Evolutionary conservation across 352 stramenopile genomes (phyloP), one percentile per base, ranked within the genome.

Genomic region (Halophytophthora batemanensis): DNA sequence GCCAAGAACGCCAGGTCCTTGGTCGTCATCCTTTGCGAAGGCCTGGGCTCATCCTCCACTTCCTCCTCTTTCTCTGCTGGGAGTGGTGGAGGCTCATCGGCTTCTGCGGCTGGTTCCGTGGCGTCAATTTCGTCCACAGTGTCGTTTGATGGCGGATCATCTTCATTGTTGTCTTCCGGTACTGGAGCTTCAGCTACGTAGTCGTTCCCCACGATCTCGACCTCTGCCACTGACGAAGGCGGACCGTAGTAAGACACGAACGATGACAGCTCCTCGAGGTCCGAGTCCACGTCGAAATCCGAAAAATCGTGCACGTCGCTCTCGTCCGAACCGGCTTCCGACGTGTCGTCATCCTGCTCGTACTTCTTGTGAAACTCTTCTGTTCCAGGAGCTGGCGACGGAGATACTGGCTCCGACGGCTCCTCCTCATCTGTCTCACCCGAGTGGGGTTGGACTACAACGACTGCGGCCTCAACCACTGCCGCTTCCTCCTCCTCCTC

Each of bases 221-320:
- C 35, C 15, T 61, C 40, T n/a, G 45, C 44, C 7, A 53, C 2
- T 11, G 45, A 14, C 19, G 53, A 49, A 5, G 45, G 44, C 56
- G 48, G 18, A 35, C 45, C 41, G 15, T 44, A 59, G 17, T 49
- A 49, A 15, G 45, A 66, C n/a, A 59, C 61, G 1, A 36, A 45
- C 5, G 64, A 57, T 14, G 62, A 62, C 25, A 58, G 2, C 11
- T 53, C 40, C 6, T 42, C 45, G 14, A 42, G 39, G 36, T 66
- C 52, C 6, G 65, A 66, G 23, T 73, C 63, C 21, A 61, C 66
- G n/a, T 76, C 66, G n/a, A 72, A 71, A 45, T 71, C 61, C 2
- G 52, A 61, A n/a, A 57, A 66, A 8, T 66, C 58, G 15, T 56
- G 49, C 13, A 57, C 40, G 17, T 64, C 63, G 44, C 66, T 76